Evolutionary conservation across 176 grass and related monocot species (phyloP).

Genomic region (Eleusine coracana): DNA sequence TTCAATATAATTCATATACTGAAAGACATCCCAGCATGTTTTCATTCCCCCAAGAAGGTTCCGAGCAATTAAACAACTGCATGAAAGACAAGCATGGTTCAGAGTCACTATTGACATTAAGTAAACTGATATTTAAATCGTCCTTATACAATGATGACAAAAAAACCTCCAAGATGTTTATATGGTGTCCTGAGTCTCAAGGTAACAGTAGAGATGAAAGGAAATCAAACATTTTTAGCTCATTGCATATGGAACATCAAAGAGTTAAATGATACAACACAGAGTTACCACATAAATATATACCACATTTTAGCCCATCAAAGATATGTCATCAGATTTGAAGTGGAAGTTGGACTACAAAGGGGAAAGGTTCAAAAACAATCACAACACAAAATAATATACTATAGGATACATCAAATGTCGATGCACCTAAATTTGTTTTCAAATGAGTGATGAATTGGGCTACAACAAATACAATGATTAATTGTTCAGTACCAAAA

Average conservation of each 20-base stretch:
- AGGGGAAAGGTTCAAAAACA: background rate
- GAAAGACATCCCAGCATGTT: slow-evolving; percentile 88
- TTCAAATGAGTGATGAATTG: background rate
- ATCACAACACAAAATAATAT: background rate
- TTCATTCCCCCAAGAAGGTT: slow-evolving; percentile 97
- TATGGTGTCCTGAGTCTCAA: background rate
- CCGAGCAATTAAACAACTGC: slow-evolving; percentile 87
- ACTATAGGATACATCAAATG: background rate
- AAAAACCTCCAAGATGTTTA: background rate
- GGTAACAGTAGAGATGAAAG: background rate
- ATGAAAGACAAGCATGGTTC: slow-evolving; percentile 40
- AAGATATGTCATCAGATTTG: background rate
- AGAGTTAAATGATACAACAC: background rate
- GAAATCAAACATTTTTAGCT: slow-evolving; percentile 7
- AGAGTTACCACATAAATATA: background rate
- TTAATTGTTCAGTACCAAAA: background rate
- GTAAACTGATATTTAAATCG: slow-evolving; percentile 24
- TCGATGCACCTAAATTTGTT: background rate
- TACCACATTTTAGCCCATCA: background rate
- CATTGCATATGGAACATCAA: background rate
- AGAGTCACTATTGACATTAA: slow-evolving; percentile 25
- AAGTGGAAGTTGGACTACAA: background rate
- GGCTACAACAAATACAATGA: background rate
- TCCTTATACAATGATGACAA: background rate
- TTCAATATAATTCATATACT: slow-evolving; percentile 85